Percentiles rank a stretch among this genome's conserved stretches.
phyloP scores from a whole-genome alignment of 2,329 filamentous ascomycete genomes.

The Clarireedia sp. region DNA sequence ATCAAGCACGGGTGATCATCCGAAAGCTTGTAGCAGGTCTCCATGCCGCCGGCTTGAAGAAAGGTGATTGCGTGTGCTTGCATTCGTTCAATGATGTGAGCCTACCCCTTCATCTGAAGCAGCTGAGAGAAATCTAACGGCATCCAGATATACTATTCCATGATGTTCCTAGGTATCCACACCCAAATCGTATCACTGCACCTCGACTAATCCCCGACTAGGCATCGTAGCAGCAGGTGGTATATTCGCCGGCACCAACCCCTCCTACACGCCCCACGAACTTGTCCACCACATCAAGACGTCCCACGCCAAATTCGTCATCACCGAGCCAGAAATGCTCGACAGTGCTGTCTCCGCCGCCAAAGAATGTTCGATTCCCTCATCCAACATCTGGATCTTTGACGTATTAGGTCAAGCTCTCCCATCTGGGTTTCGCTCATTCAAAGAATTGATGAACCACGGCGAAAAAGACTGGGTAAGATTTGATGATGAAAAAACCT shows the following conservation, averaged over 20 bases:
- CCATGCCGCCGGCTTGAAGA: constrained; percentile 21
- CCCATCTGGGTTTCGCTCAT: constrained; percentile 19
- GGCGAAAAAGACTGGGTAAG: constrained; percentile 23
- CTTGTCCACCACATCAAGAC: constrained; percentile 25
- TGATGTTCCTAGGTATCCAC: constrained; percentile 18
- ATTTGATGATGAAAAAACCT: constrained; percentile 21
- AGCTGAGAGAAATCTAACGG: background rate
- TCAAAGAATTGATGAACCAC: constrained; percentile 16
- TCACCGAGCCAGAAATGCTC: constrained; percentile 23
- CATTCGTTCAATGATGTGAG: constrained; percentile 27
- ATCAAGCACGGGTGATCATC: constrained; percentile 20
- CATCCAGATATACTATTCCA: constrained; percentile 21
- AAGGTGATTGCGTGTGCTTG: constrained; percentile 27
- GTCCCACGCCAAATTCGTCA: constrained; percentile 21
- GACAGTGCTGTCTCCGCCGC: constrained; percentile 16
- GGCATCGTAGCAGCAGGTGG: constrained; percentile 25
- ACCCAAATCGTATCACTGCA: background rate
- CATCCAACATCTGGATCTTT: constrained; percentile 24
- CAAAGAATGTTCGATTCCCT: constrained; percentile 23
- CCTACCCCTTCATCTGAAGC: background rate
- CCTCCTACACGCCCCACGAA: constrained; percentile 25
- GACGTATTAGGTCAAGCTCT: constrained; percentile 16
- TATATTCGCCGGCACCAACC: constrained; percentile 24
- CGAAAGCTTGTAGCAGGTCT: constrained; percentile 24
- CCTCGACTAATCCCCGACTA: background rate